These are phyloP conservation scores for Byssoonygena ceratinophila DNA, from an alignment of 2,329 filamentous ascomycete genomes.

Conservation along the genomic window DNA sequence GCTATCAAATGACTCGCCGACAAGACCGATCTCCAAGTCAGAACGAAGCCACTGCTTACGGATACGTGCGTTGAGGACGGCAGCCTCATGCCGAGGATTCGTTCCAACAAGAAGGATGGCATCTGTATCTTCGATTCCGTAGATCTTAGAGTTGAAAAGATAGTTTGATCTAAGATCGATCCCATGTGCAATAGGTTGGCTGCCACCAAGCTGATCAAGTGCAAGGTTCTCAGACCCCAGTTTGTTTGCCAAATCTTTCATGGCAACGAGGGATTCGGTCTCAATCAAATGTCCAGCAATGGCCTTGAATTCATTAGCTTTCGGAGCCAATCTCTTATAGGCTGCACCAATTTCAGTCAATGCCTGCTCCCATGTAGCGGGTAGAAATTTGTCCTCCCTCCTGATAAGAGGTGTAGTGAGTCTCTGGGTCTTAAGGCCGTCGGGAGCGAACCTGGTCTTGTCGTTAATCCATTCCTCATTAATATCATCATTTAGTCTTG, in stretches of 20 bases:
- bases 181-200: slow-evolving; percentile 77
- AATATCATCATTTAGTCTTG: slow-evolving; percentile 89
- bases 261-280: slow-evolving; percentile 84
- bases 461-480: slow-evolving; percentile 99
- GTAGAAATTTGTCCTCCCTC: slow-evolving; percentile 79
- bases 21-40: slow-evolving; percentile 80
- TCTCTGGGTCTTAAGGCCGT: slow-evolving; percentile 91
- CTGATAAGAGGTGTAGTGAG: slow-evolving; percentile 86
- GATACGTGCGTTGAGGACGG: slow-evolving; percentile 90
- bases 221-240: slow-evolving; percentile 93
- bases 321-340: slow-evolving; percentile 66
- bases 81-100: slow-evolving; percentile 90
- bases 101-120: slow-evolving; percentile 84
- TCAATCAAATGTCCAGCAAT: slow-evolving; percentile 86
- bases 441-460: slow-evolving; percentile 92
- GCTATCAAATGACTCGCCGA: slow-evolving; percentile 83
- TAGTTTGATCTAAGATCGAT: slow-evolving; percentile 91
- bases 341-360: slow-evolving; percentile 75
- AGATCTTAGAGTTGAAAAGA: slow-evolving; percentile 91
- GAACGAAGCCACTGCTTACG: slow-evolving; percentile 96
- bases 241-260: slow-evolving; percentile 95
- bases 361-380: slow-evolving; percentile 91
- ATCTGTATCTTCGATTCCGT: slow-evolving; percentile 88
- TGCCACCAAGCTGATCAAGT: slow-evolving; percentile 77
- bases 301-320: slow-evolving; percentile 91